Evolutionary conservation across 2,329 filamentous ascomycete species (phyloP).

Genomic region (Hypoxylon sp.): DNA sequence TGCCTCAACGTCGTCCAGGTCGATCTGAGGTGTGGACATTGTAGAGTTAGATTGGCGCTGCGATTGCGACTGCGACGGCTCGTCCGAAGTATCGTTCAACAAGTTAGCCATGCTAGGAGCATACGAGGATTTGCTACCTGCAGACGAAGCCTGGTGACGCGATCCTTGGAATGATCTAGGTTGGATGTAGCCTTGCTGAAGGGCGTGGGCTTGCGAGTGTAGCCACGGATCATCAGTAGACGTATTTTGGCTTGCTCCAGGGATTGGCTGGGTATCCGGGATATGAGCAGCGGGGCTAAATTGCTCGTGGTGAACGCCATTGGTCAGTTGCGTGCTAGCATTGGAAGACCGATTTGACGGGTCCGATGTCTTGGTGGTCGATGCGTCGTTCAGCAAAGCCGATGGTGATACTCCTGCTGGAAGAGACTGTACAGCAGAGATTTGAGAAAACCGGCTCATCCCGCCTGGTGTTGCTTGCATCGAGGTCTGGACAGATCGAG

Average conservation of each 20-base stretch:
- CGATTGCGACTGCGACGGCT: conserved; percentile 44
- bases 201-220: conserved; percentile 65
- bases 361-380: conserved; percentile 89
- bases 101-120: conserved; percentile 50
- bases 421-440: conserved; percentile 66
- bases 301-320: conserved; percentile 66
- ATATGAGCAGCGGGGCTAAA: conserved; percentile 49
- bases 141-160: conserved; percentile 48
- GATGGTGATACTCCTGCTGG: conserved; percentile 67
- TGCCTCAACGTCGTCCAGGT: conserved; percentile 60
- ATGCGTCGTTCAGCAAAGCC: conserved; percentile 80
- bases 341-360: conserved; percentile 70
- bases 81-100: conserved; percentile 53
- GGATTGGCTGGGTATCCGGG: conserved; percentile 62
- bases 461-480: conserved; percentile 52
- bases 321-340: conserved; percentile 76
- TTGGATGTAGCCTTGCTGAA: conserved; percentile 53
- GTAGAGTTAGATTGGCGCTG: conserved; percentile 45
- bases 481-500: conserved; percentile 47
- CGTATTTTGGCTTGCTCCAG: conserved; percentile 53
- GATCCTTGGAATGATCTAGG: conserved; percentile 44
- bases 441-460: conserved; percentile 70
- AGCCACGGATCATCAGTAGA: conserved; percentile 64
- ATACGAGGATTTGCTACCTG: conserved; percentile 48
- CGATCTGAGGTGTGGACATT: no score